A percentile compares a stretch with the other conserved stretches of the same genome.
These are phyloP conservation scores for Fraxinus nigra DNA, from an alignment of 305 asterid genomes.

Conservation along the genomic window DNA sequence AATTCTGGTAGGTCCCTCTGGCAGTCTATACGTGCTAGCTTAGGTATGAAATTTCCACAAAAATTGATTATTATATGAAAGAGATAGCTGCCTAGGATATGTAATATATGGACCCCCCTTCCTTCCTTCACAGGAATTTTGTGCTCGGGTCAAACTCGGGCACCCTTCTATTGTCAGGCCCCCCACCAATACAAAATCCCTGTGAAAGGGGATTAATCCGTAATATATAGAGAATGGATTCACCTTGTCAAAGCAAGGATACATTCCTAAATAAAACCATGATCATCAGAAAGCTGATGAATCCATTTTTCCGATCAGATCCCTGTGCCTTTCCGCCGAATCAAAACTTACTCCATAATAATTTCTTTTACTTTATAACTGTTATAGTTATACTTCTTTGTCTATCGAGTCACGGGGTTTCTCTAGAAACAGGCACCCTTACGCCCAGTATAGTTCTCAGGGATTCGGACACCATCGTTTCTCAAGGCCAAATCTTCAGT, in stretches of 20 bases:
- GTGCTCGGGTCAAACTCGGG: too few species aligned
- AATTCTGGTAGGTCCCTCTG: not conserved
- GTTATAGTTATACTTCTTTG: not conserved
- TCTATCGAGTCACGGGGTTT: not conserved
- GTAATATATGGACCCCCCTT: not conserved
- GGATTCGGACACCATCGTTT: not conserved
- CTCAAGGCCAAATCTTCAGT: not conserved
- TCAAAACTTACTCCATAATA: not conserved
- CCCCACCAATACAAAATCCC: too few species aligned
- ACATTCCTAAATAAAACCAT: not conserved
- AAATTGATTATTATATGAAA: not conserved
- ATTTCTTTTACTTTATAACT: not conserved
- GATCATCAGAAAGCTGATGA: not conserved
- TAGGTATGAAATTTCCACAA: not conserved
- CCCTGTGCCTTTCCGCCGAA: not conserved
- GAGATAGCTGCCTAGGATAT: not conserved
- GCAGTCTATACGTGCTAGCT: not conserved
- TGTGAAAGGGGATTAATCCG: too few species aligned
- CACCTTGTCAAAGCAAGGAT: not conserved
- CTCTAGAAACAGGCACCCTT: not conserved
- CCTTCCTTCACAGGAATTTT: too few species aligned
- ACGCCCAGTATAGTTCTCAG: not conserved
- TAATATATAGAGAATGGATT: not conserved
- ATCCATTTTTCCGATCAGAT: not conserved
- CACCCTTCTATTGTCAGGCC: too few species aligned